phyloP scores from a whole-genome alignment of 257 asterid species.

The Capsicum pubescens region DNA sequence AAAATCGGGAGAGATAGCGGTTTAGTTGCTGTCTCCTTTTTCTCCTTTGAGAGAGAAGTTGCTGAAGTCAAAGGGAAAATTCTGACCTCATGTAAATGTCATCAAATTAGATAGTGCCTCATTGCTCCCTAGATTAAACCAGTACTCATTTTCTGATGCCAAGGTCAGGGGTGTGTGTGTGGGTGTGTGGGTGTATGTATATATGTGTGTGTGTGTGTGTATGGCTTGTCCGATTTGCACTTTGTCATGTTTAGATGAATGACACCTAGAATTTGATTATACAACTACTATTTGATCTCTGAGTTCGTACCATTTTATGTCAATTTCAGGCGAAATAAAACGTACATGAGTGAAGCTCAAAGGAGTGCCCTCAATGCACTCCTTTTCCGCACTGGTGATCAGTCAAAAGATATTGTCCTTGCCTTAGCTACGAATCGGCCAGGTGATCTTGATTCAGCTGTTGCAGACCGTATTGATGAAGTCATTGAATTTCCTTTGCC shows the following conservation, averaged over 20 bases:
- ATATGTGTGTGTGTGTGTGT: not conserved
- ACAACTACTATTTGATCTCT: not conserved
- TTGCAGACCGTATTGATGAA: slow-evolving; percentile 93
- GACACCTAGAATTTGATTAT: not conserved
- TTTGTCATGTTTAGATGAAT: not conserved
- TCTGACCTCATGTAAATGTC: slow-evolving; percentile 22
- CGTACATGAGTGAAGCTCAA: slow-evolving; percentile 98
- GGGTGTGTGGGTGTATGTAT: not conserved
- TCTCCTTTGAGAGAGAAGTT: not conserved
- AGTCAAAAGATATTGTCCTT: slow-evolving; percentile 91
- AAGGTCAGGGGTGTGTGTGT: not conserved
- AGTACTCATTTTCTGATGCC: not conserved
- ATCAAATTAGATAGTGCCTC: slow-evolving; percentile 1
- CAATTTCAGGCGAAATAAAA: slow-evolving; percentile 81
- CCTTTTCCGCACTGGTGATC: slow-evolving; percentile 91
- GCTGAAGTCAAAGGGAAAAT: not conserved
- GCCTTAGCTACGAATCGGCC: slow-evolving; percentile 98
- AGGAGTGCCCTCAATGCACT: slow-evolving; percentile 98
- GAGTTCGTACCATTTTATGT: not conserved
- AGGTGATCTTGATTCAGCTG: slow-evolving; percentile 94
- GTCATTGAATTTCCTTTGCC: slow-evolving; percentile 94
- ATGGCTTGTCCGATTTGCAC: slow-evolving; percentile 12
- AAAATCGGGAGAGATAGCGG: not conserved
- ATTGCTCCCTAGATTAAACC: not conserved
- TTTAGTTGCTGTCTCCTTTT: not conserved